Base-by-base conservation (phyloP, 2,329 filamentous ascomycete genomes). In the Blastomyces silverae region DNA sequence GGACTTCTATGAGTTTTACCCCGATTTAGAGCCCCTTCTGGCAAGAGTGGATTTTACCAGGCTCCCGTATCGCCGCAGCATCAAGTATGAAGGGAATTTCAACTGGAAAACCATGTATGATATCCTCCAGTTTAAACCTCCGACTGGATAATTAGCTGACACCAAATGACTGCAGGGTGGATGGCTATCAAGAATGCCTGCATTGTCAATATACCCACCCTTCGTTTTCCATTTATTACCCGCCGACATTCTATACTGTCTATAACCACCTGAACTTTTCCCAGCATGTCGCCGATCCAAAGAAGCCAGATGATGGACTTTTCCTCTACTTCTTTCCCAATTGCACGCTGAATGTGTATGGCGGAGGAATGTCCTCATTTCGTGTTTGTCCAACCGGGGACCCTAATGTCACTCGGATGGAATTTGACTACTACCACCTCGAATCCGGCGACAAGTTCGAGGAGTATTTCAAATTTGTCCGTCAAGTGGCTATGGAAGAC, bases 151-250 rank as follows among this genome's bases (percentile, higher is more conserved):
- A 20, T 58, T 13, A 11, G 11, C 17, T 58, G 34, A 22, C 58
- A n/a, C 13, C 20, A 48, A 39, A 67, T 11, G 4, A 48, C 7
- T 58, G 22, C 64, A 81, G 79, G 80, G 81, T 85, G 31, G 83
- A 85, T 66, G 83, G 82, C 8, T 85, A 83, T 66, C 82, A 85
- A 71, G 83, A 85, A 72, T 85, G 83, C 67, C 77, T 85, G 25
- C 83, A 85, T 70, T 85, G 83, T 73, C 80, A 83, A 69, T 85
- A 85, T 71, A 84, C 83, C 0, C 83, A 85, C 66, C 83, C 82
- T 0, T 81, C 80, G 5, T 85, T 85, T 72, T 80, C 79, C 25
- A 76, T 83, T 65, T 80, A 78, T 66, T 85, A 85, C 64, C 82
- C 82, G 5, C 82, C 83, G 2, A 82, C 81, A 0, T 83, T 81